phyloP scores from a whole-genome alignment of 2,329 filamentous ascomycete genomes.

The Botrytis tulipae region DNA sequence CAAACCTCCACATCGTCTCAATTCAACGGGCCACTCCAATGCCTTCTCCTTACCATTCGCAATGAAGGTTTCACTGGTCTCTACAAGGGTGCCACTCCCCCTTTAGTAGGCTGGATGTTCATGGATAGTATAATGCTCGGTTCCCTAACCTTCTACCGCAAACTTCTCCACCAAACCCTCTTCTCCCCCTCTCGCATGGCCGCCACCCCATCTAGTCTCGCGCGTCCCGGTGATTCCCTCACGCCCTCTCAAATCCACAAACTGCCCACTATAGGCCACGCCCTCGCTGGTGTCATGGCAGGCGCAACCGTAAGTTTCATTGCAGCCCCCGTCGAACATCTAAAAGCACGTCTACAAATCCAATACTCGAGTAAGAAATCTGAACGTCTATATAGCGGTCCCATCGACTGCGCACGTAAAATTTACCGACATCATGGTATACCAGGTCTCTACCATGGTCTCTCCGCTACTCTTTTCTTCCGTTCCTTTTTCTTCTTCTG shows the following conservation, averaged over 20 bases:
- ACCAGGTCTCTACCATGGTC: conserved; percentile 78
- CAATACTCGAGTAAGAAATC: conserved; percentile 83
- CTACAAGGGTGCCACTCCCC: conserved; percentile 93
- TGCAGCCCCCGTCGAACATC: conserved; percentile 89
- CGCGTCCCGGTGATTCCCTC: conserved; percentile 23
- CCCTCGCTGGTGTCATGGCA: conserved; percentile 80
- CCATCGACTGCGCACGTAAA: conserved; percentile 77
- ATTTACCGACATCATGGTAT: conserved; percentile 72
- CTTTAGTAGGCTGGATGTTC: conserved; percentile 95
- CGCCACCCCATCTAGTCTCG: conserved; percentile 34
- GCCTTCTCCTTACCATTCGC: conserved; percentile 76
- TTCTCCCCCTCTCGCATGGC: conserved; percentile 55
- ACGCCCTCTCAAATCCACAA: conserved; percentile 43
- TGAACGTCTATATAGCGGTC: conserved; percentile 78
- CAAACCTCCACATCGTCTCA: conserved; percentile 77
- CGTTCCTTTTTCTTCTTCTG: conserved; percentile 95
- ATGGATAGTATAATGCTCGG: conserved; percentile 94
- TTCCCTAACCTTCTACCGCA: conserved; percentile 85
- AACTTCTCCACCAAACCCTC: conserved; percentile 75
- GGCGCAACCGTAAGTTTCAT: conserved; percentile 90
- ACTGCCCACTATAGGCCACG: conserved; percentile 78
- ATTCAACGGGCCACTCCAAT: conserved; percentile 85
- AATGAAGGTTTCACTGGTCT: conserved; percentile 82
- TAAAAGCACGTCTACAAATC: conserved; percentile 91
- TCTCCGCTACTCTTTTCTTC: conserved; percentile 83